Conservation (phyloP, 75 land plant genomes). For the Selaginella tamariscina region DNA sequence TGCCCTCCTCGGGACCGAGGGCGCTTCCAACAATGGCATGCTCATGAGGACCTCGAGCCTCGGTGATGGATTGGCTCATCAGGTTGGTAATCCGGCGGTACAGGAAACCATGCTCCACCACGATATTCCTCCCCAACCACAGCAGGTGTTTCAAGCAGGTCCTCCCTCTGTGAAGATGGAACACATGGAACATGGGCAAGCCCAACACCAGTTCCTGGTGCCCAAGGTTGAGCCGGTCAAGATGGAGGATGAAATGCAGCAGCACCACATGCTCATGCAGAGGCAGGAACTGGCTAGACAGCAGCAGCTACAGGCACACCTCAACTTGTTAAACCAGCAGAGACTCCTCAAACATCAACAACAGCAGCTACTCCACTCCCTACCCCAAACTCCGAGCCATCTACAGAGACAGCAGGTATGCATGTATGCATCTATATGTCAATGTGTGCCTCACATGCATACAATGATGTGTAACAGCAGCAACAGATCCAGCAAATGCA, state of each 20-base stretch:
- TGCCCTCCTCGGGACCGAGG: background rate
- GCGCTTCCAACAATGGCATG: no score
- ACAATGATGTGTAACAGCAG: no score
- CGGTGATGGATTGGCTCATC: no score
- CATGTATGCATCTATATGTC: no score
- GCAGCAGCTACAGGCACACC: conserved; percentile 35
- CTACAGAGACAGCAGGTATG: conserved; percentile 48
- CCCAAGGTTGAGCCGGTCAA: background rate
- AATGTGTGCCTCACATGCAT: no score
- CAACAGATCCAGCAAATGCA: conserved; percentile 16
- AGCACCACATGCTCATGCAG: conserved; percentile 55
- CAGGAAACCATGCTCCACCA: conserved; percentile 31
- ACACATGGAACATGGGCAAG: conserved; percentile 20
- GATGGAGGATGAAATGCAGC: conserved; percentile 11
- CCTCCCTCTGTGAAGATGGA: conserved; percentile 49
- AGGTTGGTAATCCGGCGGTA: conserved; percentile 22
- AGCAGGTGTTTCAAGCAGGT: conserved; percentile 28
- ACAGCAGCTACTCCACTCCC: conserved; percentile 52
- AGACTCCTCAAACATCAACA: conserved; percentile 28
- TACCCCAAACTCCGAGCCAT: conserved; percentile 35
- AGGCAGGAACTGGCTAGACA: conserved; percentile 40
- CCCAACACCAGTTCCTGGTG: background rate
- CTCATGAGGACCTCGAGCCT: no score
- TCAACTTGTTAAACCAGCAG: conserved; percentile 15
- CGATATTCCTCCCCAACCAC: background rate